These are phyloP conservation scores for Adansonia digitata DNA, from an alignment of 345 rosid species.

Conservation along the genomic window DNA sequence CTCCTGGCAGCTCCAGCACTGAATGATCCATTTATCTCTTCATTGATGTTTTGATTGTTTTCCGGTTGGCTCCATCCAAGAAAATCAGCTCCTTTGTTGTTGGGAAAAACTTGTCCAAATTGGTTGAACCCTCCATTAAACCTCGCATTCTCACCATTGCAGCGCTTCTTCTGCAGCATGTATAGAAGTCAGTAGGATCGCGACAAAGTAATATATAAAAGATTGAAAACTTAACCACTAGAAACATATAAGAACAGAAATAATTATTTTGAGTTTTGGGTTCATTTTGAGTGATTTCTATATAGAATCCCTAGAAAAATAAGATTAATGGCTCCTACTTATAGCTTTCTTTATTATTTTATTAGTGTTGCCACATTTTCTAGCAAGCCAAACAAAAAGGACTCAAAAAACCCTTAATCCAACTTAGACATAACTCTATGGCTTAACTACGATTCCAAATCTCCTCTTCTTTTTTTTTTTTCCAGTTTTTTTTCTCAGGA, in stretches of 20 bases:
- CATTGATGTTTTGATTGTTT: constrained; percentile 8
- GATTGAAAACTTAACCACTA: neutral
- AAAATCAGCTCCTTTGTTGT: constrained; percentile 16
- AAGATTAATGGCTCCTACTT: neutral
- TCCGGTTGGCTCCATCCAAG: constrained; percentile 23
- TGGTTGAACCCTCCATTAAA: constrained; percentile 1
- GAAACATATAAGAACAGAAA: neutral
- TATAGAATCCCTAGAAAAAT: neutral
- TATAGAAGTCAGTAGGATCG: neutral
- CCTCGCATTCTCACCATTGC: constrained; percentile 25
- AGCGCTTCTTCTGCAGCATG: constrained; percentile 45
- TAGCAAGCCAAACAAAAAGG: neutral
- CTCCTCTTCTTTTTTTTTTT: neutral
- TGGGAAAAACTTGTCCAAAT: neutral
- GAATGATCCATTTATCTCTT: constrained; percentile 17
- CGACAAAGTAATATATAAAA: neutral
- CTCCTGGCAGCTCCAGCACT: constrained; percentile 19
- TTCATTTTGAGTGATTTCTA: neutral
- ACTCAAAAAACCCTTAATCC: neutral
- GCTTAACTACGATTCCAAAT: neutral
- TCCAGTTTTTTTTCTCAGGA: neutral
- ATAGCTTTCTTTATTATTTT: neutral
- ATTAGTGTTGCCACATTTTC: neutral
- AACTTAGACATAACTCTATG: neutral
- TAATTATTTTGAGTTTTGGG: neutral